A percentile compares a stretch with the other conserved stretches of the same genome.
Conservation (phyloP, 495 filamentous ascomycete genomes). For the Darksidea phi region DNA sequence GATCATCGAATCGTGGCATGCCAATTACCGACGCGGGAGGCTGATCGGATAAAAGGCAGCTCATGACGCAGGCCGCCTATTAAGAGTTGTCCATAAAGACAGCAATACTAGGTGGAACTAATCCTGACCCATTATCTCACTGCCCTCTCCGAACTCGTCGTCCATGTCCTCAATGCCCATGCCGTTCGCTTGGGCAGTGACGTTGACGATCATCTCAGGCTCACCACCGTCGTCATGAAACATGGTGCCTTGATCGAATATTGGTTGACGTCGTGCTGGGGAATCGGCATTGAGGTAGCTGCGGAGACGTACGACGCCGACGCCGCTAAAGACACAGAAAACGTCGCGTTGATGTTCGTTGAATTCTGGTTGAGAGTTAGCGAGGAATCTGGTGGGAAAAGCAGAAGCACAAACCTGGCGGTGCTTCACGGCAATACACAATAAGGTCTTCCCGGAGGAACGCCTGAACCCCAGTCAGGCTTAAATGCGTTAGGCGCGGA, state of each 20-base stretch:
- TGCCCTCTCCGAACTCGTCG: constrained; percentile 44
- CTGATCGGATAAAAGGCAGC: not conserved
- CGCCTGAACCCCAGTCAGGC: constrained; percentile 88
- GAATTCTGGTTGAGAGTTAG: constrained; percentile 65
- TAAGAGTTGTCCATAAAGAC: no score
- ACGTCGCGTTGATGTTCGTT: constrained; percentile 91
- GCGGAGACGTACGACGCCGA: constrained; percentile 75
- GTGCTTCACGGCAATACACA: constrained; percentile 80
- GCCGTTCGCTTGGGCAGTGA: constrained; percentile 41
- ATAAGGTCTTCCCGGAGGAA: constrained; percentile 76
- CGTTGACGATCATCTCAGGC: constrained; percentile 36
- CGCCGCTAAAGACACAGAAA: constrained; percentile 95
- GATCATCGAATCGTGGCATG: no score
- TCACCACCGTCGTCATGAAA: constrained; percentile 35
- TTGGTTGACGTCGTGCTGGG: constrained; percentile 2
- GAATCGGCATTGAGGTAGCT: constrained; percentile 63
- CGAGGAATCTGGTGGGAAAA: constrained; percentile 2
- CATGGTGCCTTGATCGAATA: constrained; percentile 25
- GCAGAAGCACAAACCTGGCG: constrained; percentile 55
- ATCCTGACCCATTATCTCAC: constrained; percentile 43
- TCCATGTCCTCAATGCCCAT: constrained; percentile 44
- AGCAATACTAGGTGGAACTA: not conserved
- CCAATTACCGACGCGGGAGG: no score
- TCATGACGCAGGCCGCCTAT: not conserved
- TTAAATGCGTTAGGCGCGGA: constrained; percentile 88